A percentile compares a stretch with the other conserved stretches of the same genome.
phyloP scores from a whole-genome alignment of 169 alveolate genomes.

The Theileria luwenshuni region DNA sequence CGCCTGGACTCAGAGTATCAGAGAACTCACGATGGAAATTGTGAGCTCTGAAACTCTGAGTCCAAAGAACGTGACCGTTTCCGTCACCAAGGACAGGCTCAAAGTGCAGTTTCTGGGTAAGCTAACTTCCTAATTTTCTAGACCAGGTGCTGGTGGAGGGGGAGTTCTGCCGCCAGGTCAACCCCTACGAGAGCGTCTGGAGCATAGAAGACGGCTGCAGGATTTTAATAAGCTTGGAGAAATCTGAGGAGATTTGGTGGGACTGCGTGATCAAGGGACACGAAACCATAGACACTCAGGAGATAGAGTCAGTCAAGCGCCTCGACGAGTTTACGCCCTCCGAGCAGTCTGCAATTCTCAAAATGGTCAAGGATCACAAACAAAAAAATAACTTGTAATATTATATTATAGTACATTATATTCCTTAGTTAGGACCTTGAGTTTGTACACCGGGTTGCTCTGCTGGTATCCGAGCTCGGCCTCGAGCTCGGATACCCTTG shows the following conservation, averaged over 20 bases:
- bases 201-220: conserved; percentile 73
- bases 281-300: conserved; percentile 74
- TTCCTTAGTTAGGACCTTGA: background rate
- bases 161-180: conserved; percentile 34
- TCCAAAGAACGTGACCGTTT: conserved; percentile 36
- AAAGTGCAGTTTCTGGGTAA: conserved; percentile 10
- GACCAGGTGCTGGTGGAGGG: conserved; percentile 33
- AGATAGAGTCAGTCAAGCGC: conserved; percentile 77
- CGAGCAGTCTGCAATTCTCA: conserved; percentile 72
- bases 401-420: conserved; percentile 4
- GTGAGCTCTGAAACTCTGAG: conserved; percentile 15
- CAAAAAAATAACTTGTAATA: conserved; percentile 24
- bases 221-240: conserved; percentile 70
- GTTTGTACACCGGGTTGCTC: conserved; percentile 19
- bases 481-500: background rate
- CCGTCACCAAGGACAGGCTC: conserved; percentile 9
- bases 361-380: conserved; percentile 69
- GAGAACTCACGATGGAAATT: conserved; percentile 72
- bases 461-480: conserved; percentile 11
- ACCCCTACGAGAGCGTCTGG: conserved; percentile 73
- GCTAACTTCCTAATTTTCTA: conserved; percentile 2
- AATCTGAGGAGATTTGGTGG: conserved; percentile 79
- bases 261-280: conserved; percentile 76
- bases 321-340: conserved; percentile 73
- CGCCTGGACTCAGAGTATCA: conserved; percentile 76